Evolutionary conservation across 257 asterid genomes (phyloP), one percentile per base, ranked within the genome.

Genomic region (Oldenlandia corymbosa): DNA sequence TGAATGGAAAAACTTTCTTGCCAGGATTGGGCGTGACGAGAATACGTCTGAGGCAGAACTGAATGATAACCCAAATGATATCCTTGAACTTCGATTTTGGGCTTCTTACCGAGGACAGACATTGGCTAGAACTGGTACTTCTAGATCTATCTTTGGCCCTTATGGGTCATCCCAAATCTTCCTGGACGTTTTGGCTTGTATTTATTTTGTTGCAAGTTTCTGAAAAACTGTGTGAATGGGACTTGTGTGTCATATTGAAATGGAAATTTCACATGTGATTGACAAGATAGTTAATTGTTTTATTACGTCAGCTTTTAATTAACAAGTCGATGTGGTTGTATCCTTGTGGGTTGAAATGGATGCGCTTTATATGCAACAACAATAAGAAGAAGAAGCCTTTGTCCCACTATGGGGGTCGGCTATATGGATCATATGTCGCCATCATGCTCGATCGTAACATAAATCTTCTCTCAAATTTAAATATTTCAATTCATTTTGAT

Each of bases 61-160:
- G 64, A 68, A 78, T 67, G 93, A 89, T 80, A 81, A 84, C 77
- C 88, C 95, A 51, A 81, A 66, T 68, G 95, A 92, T 69, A 89
- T 89, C 70, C 94, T 87, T 75, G 99, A 92, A 74, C 83, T 92
- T 66, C 85, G 96, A 66, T 89, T 89, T 75, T 92, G 99, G 99
- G 99, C 99, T 60, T 92, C 99, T 46, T 92, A 87, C 70, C 85
- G 97, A 60, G 99, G 96, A 64, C 99, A 92, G 76, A 92, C 99
- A n/a, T 78, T 92, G 75, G 95, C 97, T 62, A 84, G 99, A 74
- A 92, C 99, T 65, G 96, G 99, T 83, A 69, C 53, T 62, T 62
- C 32, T 48, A 48, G 18, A 45, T 32, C 8, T n/a, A 34, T 43
- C 10, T 60, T 26, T 55, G 42, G 27, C 18, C 1, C 64, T 48